Base-by-base conservation (phyloP, 305 asterid genomes). In the Solanum chacoense region DNA sequence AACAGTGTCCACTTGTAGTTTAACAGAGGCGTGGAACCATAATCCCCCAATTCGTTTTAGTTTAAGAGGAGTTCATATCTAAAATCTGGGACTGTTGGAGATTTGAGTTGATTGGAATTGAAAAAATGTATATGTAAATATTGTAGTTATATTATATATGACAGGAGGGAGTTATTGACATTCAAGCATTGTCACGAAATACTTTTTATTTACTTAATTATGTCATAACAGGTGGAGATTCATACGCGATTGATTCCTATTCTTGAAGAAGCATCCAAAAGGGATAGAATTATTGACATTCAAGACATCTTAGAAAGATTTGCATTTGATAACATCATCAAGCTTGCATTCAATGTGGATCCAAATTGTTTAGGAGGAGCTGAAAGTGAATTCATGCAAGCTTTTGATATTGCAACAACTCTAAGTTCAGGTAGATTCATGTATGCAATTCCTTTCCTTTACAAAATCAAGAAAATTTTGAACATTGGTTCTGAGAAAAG, bases 241-340 rank as follows among this genome's bases (percentile, higher is more conserved):
- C 91, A 90, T 12, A 67, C 88, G 11, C 91, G 96, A 16, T 77
- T 95, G 78, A 73, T 94, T 34, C 98, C 96, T 2, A 85, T 94
- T 11, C 92, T 95, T 5, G 86, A 85, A 32, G 88, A 45, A 20
- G 94, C 96, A 26, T 90, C 92, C 3, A 37, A 29, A 26, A 85
- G 1, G 1, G 81, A 26, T 72, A 65, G 77, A 28, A 88, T 83
- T 38, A 65, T 94, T 88, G 98, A 95, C 88, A 16, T 94, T 3
- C 98, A 95, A 88, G 94, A 95, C 85, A 89, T 91, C 34, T 93
- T 95, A 12, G 98, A 95, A 24, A 88, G 97, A 29, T 95, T 95
- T 73, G 94, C 98, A 4, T 95, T 95, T 84, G 97, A 94, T 35
- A 94, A 95, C 2, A 91, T 95, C 8, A 93, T 95, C 80, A 95